Conservation (phyloP, 495 filamentous ascomycete genomes). For the Penicillium egyptiacum region DNA sequence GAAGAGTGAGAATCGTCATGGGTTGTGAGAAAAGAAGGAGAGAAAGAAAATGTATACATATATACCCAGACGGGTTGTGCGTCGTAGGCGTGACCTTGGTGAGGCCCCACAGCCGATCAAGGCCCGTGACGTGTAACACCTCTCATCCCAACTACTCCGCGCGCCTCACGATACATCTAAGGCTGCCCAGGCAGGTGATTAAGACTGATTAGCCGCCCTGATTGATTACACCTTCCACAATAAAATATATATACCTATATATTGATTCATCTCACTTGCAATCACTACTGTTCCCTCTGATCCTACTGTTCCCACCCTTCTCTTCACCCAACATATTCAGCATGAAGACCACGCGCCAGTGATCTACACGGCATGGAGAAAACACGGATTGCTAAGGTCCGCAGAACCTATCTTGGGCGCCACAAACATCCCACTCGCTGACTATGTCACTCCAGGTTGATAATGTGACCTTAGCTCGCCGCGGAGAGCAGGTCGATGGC, state of each 20-base stretch:
- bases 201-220: slow-evolving; percentile 4
- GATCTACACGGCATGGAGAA: slow-evolving; percentile 52
- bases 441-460: slow-evolving; percentile 47
- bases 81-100: slow-evolving; percentile 13
- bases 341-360: slow-evolving; percentile 43
- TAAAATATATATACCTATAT: not conserved
- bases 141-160: slow-evolving; percentile 9
- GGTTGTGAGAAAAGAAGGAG: too few relatives aligned
- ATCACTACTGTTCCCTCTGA: not conserved
- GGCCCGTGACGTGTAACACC: slow-evolving; percentile 16
- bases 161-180: slow-evolving; percentile 1
- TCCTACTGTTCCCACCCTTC: not conserved
- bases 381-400: slow-evolving; percentile 58
- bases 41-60: not conserved
- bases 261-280: not conserved
- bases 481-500: slow-evolving; percentile 59
- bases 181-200: not conserved
- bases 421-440: slow-evolving; percentile 7
- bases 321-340: slow-evolving; percentile 18
- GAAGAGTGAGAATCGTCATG: too few relatives aligned
- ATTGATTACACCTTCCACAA: slow-evolving; percentile 1
- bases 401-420: slow-evolving; percentile 1
- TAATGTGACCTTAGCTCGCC: slow-evolving; percentile 62
- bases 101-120: slow-evolving; percentile 7
- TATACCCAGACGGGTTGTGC: slow-evolving; percentile 14